Evolutionary conservation across 140 eudicot genomes (phyloP).

Genomic region (Stevia rebaudiana): DNA sequence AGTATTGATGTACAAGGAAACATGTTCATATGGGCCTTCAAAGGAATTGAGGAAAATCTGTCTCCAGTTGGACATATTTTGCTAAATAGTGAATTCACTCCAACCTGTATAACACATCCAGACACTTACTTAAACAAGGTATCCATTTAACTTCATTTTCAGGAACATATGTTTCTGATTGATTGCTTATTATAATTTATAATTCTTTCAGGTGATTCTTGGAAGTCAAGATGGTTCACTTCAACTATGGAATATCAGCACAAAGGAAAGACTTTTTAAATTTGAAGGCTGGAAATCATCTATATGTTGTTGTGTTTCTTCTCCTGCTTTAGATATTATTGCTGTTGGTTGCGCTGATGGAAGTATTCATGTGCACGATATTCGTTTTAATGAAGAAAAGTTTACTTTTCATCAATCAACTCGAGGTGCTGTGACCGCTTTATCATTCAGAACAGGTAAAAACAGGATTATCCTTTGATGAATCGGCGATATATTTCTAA

Average conservation of each 20-base stretch:
- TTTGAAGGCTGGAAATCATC: constrained; percentile 86
- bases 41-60: constrained; percentile 57
- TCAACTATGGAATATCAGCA: constrained; percentile 92
- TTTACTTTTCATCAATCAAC: constrained; percentile 73
- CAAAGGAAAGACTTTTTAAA: constrained; percentile 69
- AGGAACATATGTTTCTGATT: not conserved
- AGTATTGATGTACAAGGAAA: constrained; percentile 80
- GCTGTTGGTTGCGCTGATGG: constrained; percentile 98
- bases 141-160: not conserved
- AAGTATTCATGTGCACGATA: constrained; percentile 78
- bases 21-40: constrained; percentile 79
- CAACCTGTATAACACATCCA: constrained; percentile 92
- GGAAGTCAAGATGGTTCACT: constrained; percentile 85
- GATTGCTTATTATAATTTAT: not conserved
- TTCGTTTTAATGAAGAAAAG: constrained; percentile 71
- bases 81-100: constrained; percentile 52
- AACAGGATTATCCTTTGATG: constrained; percentile 7
- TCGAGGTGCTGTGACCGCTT: constrained; percentile 88
- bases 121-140: constrained; percentile 98
- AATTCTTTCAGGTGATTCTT: constrained; percentile 56
- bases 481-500: no score
- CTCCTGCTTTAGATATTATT: constrained; percentile 92
- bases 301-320: constrained; percentile 70
- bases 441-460: constrained; percentile 88
- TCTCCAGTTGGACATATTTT: constrained; percentile 71